Evolutionary conservation across 1,139 yeast species (phyloP), one percentile per base, ranked within the genome.

Genomic region (Kodamaea sp.): DNA sequence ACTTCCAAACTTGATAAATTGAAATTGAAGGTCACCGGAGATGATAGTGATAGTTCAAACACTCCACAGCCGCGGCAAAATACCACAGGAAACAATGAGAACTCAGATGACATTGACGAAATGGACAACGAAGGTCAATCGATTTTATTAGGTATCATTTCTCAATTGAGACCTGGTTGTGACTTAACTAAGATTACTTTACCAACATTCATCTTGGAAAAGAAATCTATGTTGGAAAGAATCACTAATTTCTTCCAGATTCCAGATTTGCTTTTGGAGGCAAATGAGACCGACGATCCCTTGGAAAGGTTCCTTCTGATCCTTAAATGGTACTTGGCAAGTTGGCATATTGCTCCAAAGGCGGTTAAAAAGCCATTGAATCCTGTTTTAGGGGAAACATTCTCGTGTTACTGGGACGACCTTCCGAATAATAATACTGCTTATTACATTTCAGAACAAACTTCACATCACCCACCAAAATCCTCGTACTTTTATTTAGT

Each of bases 391-490:
- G 97, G 97, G 24, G 98, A 92, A 58, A 75, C 83, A 49, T 92
- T 88, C 58, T 74, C 86, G 11, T 84, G 96, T 55, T 90, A 85
- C 58, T 92, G 98, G 98, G 94, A 88, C 51, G 65, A 87, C 38
- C 79, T 92, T 8, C 80, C 85, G 40, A 75, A 70, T 22, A 77
- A 71, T 22, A 62, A 74, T 4, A 73, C 76, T 35, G 96, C 97
- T 0, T 90, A 75, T 55, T 94, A 90, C 58, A 64, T 92, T 9
- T 75, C 97, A 1, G 98, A 92, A 60, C 98, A 92, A 61, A 88
- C 96, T 0, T 86, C 96, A 20, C 98, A 92, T 55, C 98, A 92
- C 58, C 98, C 98, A n/a, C 98, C 98, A 7, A 85, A 92, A 57
- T 87, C 97, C 0, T 84, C 96, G 0, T 92, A 92, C 62, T 92